Evolutionary conservation across 2,329 filamentous ascomycete genomes (phyloP).

Genomic region (Dactylellina cionopaga): DNA sequence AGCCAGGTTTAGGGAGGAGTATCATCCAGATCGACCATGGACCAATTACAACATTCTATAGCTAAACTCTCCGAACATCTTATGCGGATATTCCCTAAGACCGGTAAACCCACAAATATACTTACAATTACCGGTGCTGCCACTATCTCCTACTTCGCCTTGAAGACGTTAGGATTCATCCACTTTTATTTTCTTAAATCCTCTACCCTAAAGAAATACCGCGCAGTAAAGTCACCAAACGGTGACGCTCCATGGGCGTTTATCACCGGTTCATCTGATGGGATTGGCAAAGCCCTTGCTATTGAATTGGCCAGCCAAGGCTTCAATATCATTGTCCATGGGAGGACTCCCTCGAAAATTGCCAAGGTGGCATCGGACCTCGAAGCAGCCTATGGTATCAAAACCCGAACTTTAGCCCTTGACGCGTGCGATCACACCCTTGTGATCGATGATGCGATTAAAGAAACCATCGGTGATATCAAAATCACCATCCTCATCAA

Average conservation of each 20-base stretch:
- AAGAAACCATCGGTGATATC: conserved; percentile 18
- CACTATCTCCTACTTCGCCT: conserved; percentile 23
- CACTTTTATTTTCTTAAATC: conserved; percentile 38
- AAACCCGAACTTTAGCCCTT: conserved; percentile 68
- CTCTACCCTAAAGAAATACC: conserved; percentile 30
- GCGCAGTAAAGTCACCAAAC: conserved; percentile 18
- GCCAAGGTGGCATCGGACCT: conserved; percentile 79
- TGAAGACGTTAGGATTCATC: conserved; percentile 21
- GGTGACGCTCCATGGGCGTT: conserved; percentile 86
- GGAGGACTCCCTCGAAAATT: conserved; percentile 90
- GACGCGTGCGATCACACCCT: conserved; percentile 74
- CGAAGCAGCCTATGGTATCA: conserved; percentile 73
- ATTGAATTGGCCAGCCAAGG: conserved; percentile 87
- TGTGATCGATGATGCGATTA: conserved; percentile 82
- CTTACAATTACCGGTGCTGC: conserved; percentile 20
- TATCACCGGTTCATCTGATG: conserved; percentile 93
- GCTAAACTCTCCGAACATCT: too few species aligned
- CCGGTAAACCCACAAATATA: background rate
- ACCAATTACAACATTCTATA: too few species aligned
- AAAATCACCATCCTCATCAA: conserved; percentile 42
- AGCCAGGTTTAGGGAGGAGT: too few species aligned
- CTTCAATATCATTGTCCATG: conserved; percentile 94
- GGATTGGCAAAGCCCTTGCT: conserved; percentile 95
- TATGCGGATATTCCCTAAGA: too few species aligned
- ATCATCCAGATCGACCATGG: too few species aligned